These are phyloP conservation scores for Alternaria sp. DNA, from an alignment of 2,329 filamentous ascomycete genomes.

Conservation along the genomic window DNA sequence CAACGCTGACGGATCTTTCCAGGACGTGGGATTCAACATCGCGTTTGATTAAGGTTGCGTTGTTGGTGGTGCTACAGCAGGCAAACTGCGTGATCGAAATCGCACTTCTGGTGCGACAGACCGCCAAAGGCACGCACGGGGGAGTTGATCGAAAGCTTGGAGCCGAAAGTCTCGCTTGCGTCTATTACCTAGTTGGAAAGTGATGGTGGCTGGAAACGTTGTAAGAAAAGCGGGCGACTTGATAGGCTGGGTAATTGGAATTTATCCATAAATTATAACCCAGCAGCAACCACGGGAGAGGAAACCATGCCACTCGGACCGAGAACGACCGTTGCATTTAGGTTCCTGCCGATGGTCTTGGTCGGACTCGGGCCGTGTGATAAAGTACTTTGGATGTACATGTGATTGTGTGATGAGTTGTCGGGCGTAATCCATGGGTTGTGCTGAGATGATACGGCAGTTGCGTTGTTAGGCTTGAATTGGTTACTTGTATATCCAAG, in stretches of 20 bases:
- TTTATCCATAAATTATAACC: conserved; percentile 20
- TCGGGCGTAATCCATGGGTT: conserved; percentile 15
- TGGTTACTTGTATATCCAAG: not conserved
- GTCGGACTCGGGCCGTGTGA: conserved; percentile 24
- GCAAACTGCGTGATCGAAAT: conserved; percentile 10
- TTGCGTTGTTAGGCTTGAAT: conserved; percentile 9
- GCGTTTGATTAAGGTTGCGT: conserved; percentile 7
- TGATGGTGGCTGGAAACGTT: not conserved
- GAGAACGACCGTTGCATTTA: not conserved
- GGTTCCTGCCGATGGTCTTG: conserved; percentile 10
- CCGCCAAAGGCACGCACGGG: not conserved
- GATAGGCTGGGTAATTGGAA: conserved; percentile 14
- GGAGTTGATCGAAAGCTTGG: not conserved
- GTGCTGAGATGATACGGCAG: conserved; percentile 20
- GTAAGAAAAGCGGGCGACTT: conserved; percentile 1
- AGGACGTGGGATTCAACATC: not conserved
- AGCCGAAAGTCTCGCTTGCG: conserved; percentile 6
- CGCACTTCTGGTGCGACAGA: conserved; percentile 2
- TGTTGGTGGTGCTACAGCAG: conserved; percentile 4
- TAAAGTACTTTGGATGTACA: conserved; percentile 10
- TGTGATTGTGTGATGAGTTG: conserved; percentile 10
- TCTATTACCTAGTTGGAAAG: conserved; percentile 1
- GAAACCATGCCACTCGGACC: conserved; percentile 15
- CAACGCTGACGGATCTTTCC: not conserved
- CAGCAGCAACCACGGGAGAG: not conserved